Base-by-base conservation (phyloP, 2,329 filamentous ascomycete genomes). In the Aspergillus fischeri region DNA sequence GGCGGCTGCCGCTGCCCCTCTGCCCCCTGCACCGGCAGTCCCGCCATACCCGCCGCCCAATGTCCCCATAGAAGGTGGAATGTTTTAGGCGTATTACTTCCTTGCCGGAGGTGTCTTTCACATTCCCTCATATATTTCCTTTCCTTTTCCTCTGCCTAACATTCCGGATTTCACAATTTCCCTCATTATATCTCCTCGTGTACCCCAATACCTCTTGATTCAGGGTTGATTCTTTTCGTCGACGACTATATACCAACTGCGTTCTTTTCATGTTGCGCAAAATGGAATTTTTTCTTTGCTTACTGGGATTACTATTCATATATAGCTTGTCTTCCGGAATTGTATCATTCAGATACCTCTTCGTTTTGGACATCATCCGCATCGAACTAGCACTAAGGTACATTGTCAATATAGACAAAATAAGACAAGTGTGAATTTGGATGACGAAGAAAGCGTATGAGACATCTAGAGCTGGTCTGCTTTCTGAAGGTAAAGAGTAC, bases 1-100 rank as follows among this genome's bases (percentile, higher is more conserved):
- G 59, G 61, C 67, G 51, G 64, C 64, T 4, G 25, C 54, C 24
- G 63, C 67, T 52, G 63, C 63, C 4, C 25, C 51, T 35, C 64
- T 35, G 32, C 32, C 32, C 11, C 32, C 63, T 49, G 60, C 65
- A 3, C 70, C 72, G 2, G 67, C 70, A 14, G 56, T 73, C n/a
- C 70, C 73, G n/a, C 61, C 70, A 21, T 66, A 70, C 28, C 67
- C 70, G 21, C 70, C 67, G 2, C 67, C 69, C 5, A 61, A 61
- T 49, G 63, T 67, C 29, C 71, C 63, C 52, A 72, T 63, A 60
- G 72, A 69, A 55, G 74, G 65, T 55, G 67, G 70, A 27, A 73
- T 77, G 75, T 75, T 77, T 54, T 77, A 65, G 69, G 57, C 53
- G 32, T 17, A 17, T 38, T 17, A 38, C 17, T 17, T 17, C 32